Percentiles rank a stretch among this genome's conserved stretches.
These are phyloP conservation scores for Haplosporangium gracile DNA, from an alignment of 192 early-diverging fungal genomes.

Conservation along the genomic window DNA sequence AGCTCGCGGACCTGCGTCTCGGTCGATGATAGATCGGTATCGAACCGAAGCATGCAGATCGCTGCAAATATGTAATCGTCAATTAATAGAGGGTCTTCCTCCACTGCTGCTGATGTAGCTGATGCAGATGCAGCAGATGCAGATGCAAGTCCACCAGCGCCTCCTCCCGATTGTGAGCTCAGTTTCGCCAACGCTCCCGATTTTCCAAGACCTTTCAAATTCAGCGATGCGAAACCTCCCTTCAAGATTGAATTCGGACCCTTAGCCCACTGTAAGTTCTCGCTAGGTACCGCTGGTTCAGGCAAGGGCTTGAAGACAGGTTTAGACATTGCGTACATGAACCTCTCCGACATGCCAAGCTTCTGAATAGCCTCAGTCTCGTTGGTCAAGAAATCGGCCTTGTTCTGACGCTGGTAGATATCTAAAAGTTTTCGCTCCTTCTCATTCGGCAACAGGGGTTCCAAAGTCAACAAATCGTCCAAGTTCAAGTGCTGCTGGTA, in stretches of 20 bases:
- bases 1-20: slow-evolving; percentile 32
- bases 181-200: neutral
- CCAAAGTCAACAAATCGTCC: slow-evolving; percentile 44
- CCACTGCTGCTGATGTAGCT: neutral
- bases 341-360: slow-evolving; percentile 38
- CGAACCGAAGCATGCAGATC: slow-evolving; percentile 45
- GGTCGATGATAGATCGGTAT: slow-evolving; percentile 30
- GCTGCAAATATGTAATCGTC: slow-evolving; percentile 53
- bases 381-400: slow-evolving; percentile 23
- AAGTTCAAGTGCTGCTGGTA: slow-evolving; percentile 39
- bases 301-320: slow-evolving; percentile 24
- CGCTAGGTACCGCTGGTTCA: neutral
- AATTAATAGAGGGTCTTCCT: slow-evolving; percentile 29
- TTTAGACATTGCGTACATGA: slow-evolving; percentile 44
- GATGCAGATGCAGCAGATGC: neutral
- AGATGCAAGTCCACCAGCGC: neutral
- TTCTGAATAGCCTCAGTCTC: slow-evolving; percentile 39
- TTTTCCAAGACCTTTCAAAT: slow-evolving; percentile 13
- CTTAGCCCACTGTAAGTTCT: slow-evolving; percentile 16
- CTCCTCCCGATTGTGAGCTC: neutral
- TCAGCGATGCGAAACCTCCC: slow-evolving; percentile 29
- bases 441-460: slow-evolving; percentile 39
- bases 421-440: slow-evolving; percentile 36
- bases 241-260: neutral
- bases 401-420: slow-evolving; percentile 32